Base-by-base conservation (phyloP, 495 filamentous ascomycete genomes). In the Thermothielavioides terrestris region DNA sequence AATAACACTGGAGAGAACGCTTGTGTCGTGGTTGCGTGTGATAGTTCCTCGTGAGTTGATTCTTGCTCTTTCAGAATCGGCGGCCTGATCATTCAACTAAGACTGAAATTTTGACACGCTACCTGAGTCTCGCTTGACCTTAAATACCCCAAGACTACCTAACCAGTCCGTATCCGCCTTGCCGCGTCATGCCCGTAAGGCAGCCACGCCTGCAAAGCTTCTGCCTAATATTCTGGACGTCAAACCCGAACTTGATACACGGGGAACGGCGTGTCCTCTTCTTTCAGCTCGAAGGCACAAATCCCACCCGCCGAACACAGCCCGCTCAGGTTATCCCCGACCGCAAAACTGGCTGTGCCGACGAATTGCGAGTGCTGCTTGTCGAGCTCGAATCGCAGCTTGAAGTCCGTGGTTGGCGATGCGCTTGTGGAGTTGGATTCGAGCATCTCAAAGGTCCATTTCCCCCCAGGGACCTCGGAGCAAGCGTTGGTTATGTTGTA, bases 211-310 rank as follows among this genome's bases (percentile, higher is more conserved):
- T n/a, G n/a, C n/a, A n/a, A n/a, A n/a, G n/a, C n/a, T n/a, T n/a
- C n/a, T n/a, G n/a, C n/a, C n/a, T n/a, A n/a, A n/a, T n/a, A n/a
- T n/a, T n/a, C n/a, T n/a, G n/a, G n/a, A n/a, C n/a, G n/a, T n/a
- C 30, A 7, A 28, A 30, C 27, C 26, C 15, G 26, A 2, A 18
- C 18, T 7, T 46, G 43, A 6, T 37, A 17, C 12, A 49, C 46
- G 1, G 8, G 35, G 26, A 49, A 39, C 35, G 46, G 46, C 1
- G 37, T 34, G 6, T 32, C 47, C 25, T 46, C 53, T 11, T 50
- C 49, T 52, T 58, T 55, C 55, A 61, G 34, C 31, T 41, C 48
- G 34, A 39, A 55, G 22, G 21, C 50, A 37, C 58, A 61, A 11
- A 55, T 44, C 6, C 58, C 55, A 22, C 58, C 51, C 1, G 43